phyloP scores from a whole-genome alignment of 2,329 filamentous ascomycete genomes.

The Pseudocercospora ulei region DNA sequence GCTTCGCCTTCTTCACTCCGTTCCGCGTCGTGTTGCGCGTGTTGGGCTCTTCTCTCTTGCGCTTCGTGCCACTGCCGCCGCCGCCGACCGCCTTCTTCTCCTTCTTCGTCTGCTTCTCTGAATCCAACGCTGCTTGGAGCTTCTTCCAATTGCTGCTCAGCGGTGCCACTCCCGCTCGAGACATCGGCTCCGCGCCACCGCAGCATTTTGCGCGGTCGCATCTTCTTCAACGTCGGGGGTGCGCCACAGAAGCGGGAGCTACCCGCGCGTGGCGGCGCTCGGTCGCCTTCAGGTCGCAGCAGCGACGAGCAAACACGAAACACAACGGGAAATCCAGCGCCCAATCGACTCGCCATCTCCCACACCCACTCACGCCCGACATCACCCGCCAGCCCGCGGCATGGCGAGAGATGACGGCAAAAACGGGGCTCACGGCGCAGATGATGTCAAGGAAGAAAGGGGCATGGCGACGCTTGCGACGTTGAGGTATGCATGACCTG shows the following conservation, averaged over 20 bases:
- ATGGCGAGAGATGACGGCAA: conserved; percentile 48
- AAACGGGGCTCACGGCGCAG: conserved; percentile 26
- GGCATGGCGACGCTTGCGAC: conserved; percentile 77
- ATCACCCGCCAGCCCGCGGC: conserved; percentile 2
- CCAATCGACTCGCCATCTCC: conserved; percentile 10
- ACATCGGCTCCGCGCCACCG: conserved; percentile 28
- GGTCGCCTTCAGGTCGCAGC: conserved; percentile 18
- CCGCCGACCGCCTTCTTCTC: too few species aligned
- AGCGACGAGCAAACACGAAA: too few species aligned
- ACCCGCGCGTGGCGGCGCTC: too few species aligned
- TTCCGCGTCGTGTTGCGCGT: conserved; percentile 17
- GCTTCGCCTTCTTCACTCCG: conserved; percentile 22
- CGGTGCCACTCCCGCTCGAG: conserved; percentile 32
- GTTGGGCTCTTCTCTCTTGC: conserved; percentile 26
- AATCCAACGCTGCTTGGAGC: conserved; percentile 51
- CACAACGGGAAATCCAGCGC: conserved; percentile 14
- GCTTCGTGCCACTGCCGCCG: conserved; percentile 31
- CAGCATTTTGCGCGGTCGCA: conserved; percentile 1
- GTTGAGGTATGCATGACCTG: conserved; percentile 51
- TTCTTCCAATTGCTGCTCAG: conserved; percentile 64
- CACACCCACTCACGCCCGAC: conserved; percentile 2
- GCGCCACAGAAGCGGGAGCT: background rate
- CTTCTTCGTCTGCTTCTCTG: conserved; percentile 34
- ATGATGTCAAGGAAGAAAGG: conserved; percentile 52
- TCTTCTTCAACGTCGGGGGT: background rate